Conservation (phyloP, 371 early-diverging fungal species). For the Lichtheimia ramosa region DNA sequence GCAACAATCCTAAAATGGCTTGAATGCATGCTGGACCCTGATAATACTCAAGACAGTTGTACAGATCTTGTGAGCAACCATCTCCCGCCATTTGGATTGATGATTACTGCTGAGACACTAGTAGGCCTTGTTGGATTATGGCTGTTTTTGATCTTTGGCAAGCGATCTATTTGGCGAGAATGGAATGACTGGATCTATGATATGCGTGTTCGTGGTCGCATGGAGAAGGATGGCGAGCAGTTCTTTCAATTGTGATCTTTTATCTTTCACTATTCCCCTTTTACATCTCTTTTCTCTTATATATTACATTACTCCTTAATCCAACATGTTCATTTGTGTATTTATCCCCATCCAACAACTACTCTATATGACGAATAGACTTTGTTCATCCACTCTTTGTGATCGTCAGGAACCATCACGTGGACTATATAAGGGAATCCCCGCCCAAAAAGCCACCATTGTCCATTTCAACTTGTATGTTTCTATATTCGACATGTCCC, state of each 20-base stretch:
- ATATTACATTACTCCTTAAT: too few relatives aligned
- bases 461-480: too few relatives aligned
- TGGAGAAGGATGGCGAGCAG: slow-evolving; percentile 54
- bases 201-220: slow-evolving; percentile 33
- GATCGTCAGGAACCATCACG: too few relatives aligned
- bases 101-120: slow-evolving; percentile 60
- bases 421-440: too few relatives aligned
- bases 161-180: slow-evolving; percentile 53
- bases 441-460: too few relatives aligned
- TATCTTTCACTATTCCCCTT: neutral
- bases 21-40: slow-evolving; percentile 47
- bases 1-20: slow-evolving; percentile 43
- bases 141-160: slow-evolving; percentile 62
- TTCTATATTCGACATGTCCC: neutral
- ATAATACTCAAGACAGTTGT: slow-evolving; percentile 42
- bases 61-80: slow-evolving; percentile 22
- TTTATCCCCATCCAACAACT: neutral
- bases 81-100: slow-evolving; percentile 57
- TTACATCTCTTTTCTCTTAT: neutral
- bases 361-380: too few relatives aligned
- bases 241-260: slow-evolving; percentile 28
- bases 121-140: slow-evolving; percentile 58
- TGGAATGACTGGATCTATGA: slow-evolving; percentile 57
- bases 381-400: too few relatives aligned
- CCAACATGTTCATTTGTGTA: neutral